phyloP scores from a whole-genome alignment of 768 basidiomycete species.

The Hypholoma sublateritium region DNA sequence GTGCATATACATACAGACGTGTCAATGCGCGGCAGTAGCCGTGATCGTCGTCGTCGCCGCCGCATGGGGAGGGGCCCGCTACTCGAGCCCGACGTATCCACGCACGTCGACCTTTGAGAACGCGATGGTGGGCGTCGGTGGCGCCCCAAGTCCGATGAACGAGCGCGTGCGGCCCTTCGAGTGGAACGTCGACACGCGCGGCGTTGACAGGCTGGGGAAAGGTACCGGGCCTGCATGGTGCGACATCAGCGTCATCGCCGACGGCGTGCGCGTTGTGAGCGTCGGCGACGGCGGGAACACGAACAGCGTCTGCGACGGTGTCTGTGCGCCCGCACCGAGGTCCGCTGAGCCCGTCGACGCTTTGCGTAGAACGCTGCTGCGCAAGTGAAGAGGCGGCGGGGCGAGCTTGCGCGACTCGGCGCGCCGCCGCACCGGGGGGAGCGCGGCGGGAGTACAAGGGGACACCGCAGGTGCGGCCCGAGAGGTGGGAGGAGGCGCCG shows the following conservation, averaged over 20 bases:
- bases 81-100: conserved; percentile 68
- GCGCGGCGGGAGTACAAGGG: conserved; percentile 18
- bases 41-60: conserved; percentile 2
- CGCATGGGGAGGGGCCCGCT: conserved; percentile 3
- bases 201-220: conserved; percentile 62
- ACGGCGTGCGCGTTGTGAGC: conserved; percentile 59
- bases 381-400: conserved; percentile 58
- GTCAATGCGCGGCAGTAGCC: neutral
- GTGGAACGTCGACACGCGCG: conserved; percentile 69
- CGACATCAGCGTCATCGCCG: conserved; percentile 80
- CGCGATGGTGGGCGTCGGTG: conserved; percentile 76
- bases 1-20: conserved; percentile 10
- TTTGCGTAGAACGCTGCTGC: conserved; percentile 34
- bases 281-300: conserved; percentile 82
- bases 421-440: conserved; percentile 45
- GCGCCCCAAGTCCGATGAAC: conserved; percentile 68
- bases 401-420: conserved; percentile 54
- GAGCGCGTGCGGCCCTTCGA: conserved; percentile 67
- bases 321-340: conserved; percentile 28
- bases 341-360: conserved; percentile 27
- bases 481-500: conserved; percentile 5
- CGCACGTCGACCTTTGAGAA: conserved; percentile 83
- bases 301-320: conserved; percentile 83
- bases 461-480: neutral
- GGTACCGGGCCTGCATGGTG: conserved; percentile 46